Evolutionary conservation across 768 basidiomycete genomes (phyloP).

Genomic region (Candolleomyces efflorescens): DNA sequence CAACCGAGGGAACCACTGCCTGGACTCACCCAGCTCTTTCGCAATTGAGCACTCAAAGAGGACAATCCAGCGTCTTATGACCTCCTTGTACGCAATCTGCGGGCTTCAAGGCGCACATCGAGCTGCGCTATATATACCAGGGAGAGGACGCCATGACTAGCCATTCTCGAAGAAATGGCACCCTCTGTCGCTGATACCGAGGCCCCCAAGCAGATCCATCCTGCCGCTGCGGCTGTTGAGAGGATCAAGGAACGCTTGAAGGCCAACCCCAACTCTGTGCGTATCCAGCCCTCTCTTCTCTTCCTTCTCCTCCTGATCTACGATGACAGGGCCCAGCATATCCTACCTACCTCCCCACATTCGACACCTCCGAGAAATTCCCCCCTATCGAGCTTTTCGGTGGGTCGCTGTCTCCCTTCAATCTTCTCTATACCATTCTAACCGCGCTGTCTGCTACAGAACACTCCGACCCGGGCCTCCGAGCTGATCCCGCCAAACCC

Average conservation of each 20-base stretch:
- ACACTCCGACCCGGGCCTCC: constrained; percentile 39
- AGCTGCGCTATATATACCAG: not conserved
- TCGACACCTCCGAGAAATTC: constrained; percentile 45
- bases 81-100: too few species aligned
- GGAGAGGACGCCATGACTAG: not conserved
- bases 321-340: constrained; percentile 34
- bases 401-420: constrained; percentile 14
- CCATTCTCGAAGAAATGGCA: constrained; percentile 18
- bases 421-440: not conserved
- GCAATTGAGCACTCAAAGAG: not conserved
- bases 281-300: not conserved
- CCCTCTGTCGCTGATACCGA: constrained; percentile 26
- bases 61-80: not conserved
- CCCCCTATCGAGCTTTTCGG: constrained; percentile 44
- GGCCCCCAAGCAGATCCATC: not conserved
- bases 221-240: constrained; percentile 5
- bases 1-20: not conserved
- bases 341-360: constrained; percentile 46
- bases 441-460: constrained; percentile 21
- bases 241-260: constrained; percentile 6
- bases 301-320: not conserved
- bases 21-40: not conserved
- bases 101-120: too few species aligned
- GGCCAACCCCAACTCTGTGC: not conserved
- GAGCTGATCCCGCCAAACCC: constrained; percentile 48